A percentile compares a stretch with the other conserved stretches of the same genome.
These are phyloP conservation scores for Malus asiatica DNA, from an alignment of 306 rosid genomes.

Conservation along the genomic window DNA sequence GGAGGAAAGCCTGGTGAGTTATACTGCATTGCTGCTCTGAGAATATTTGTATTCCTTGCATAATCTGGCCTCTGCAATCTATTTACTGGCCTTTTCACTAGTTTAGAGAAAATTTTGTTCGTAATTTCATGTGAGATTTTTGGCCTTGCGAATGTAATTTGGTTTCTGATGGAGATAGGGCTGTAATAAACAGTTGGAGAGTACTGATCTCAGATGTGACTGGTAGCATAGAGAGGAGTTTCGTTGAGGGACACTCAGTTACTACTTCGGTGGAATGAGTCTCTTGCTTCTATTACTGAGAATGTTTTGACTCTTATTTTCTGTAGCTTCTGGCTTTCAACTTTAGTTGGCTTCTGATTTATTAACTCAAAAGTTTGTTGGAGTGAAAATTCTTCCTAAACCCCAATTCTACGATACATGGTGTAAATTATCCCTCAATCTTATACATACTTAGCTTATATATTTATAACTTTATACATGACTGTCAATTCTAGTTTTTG, in stretches of 20 bases:
- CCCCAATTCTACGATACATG: not conserved
- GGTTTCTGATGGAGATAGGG: not conserved
- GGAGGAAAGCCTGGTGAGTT: slow-evolving; percentile 84
- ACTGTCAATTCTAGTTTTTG: not conserved
- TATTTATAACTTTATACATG: not conserved
- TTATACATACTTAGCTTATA: not conserved
- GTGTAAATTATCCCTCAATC: not conserved
- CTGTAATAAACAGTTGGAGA: not conserved
- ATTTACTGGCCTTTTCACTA: not conserved
- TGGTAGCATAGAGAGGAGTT: not conserved
- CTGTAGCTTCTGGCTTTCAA: not conserved
- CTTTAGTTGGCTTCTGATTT: not conserved
- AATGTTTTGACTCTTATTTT: not conserved
- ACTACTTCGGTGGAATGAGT: not conserved
- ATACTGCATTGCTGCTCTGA: not conserved
- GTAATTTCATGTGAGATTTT: not conserved
- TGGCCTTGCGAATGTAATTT: not conserved
- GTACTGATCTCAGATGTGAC: not conserved
- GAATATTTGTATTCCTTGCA: not conserved
- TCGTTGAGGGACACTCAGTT: not conserved
- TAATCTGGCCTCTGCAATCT: not conserved
- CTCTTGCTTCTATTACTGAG: not conserved
- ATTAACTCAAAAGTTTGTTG: not conserved
- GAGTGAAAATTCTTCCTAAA: not conserved
- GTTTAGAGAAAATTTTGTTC: not conserved